Conservation (phyloP, 768 basidiomycete species). For the Lactarius sanguifluus region DNA sequence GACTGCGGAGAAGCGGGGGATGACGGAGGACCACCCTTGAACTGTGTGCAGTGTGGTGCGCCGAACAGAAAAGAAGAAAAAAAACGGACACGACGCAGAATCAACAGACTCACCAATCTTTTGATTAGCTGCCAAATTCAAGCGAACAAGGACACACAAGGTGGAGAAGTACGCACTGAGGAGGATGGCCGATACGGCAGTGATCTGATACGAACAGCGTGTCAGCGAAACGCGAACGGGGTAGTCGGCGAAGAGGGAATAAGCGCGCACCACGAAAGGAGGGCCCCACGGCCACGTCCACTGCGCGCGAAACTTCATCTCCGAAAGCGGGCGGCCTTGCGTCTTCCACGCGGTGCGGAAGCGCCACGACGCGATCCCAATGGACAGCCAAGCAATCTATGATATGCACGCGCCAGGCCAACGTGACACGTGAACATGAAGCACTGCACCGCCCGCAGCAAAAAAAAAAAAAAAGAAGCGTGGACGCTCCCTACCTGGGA, state of each 20-base stretch:
- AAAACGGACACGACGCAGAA: too few relatives aligned
- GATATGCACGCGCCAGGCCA: background rate
- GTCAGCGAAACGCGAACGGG: constrained; percentile 10
- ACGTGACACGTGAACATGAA: background rate
- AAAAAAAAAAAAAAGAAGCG: too few relatives aligned
- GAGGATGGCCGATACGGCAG: constrained; percentile 57
- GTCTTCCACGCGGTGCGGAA: constrained; percentile 76
- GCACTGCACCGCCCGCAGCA: background rate
- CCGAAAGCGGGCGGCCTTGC: constrained; percentile 65
- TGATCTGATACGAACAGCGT: constrained; percentile 40
- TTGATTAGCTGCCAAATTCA: too few relatives aligned
- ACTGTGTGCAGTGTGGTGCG: constrained; percentile 47
- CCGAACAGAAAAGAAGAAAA: background rate
- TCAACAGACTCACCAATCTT: too few relatives aligned
- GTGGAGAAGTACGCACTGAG: constrained; percentile 46
- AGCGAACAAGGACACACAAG: too few relatives aligned
- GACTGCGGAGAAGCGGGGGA: constrained; percentile 59
- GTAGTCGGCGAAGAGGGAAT: background rate
- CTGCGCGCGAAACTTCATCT: constrained; percentile 69
- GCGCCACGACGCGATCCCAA: constrained; percentile 79
- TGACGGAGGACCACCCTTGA: constrained; percentile 83
- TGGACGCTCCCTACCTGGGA: constrained; percentile 55
- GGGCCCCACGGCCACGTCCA: constrained; percentile 91
- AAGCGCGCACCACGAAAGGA: constrained; percentile 59
- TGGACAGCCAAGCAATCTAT: constrained; percentile 86